Conservation (phyloP, 495 filamentous ascomycete species). For the Haplographium delicatum region DNA sequence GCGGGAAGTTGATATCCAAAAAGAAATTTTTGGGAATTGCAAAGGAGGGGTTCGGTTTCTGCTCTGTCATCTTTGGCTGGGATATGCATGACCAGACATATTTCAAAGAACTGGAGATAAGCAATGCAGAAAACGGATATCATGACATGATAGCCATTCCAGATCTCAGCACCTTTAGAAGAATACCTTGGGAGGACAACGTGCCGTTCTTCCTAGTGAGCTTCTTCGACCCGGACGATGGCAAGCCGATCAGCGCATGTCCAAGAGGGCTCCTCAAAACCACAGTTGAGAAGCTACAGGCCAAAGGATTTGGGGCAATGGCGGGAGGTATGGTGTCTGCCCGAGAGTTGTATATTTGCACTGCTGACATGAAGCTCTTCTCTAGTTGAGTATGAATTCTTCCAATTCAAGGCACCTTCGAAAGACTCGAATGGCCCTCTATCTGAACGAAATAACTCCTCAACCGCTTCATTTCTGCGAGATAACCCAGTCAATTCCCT, state of each 20-base stretch:
- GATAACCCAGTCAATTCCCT: constrained; percentile 66
- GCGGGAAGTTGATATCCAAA: constrained; percentile 93
- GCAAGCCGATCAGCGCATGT: constrained; percentile 68
- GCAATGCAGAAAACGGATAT: constrained; percentile 92
- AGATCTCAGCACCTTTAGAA: constrained; percentile 74
- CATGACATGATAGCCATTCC: constrained; percentile 80
- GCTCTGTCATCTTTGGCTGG: constrained; percentile 95
- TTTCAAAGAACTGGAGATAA: constrained; percentile 74
- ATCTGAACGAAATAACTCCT: constrained; percentile 46
- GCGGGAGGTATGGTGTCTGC: constrained; percentile 77
- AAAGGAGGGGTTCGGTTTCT: constrained; percentile 87
- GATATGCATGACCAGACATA: constrained; percentile 97
- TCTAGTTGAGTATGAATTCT: constrained; percentile 95
- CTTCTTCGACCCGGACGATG: constrained; percentile 74
- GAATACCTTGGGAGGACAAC: constrained; percentile 93
- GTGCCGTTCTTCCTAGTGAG: constrained; percentile 90
- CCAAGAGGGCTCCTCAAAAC: constrained; percentile 71
- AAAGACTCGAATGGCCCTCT: constrained; percentile 38
- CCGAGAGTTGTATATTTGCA: not conserved
- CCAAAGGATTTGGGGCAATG: constrained; percentile 72
- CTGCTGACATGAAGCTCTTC: constrained; percentile 3
- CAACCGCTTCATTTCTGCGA: constrained; percentile 67
- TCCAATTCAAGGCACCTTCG: constrained; percentile 73
- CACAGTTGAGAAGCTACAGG: constrained; percentile 58
- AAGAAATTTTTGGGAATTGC: constrained; percentile 90